Conservation (phyloP, 352 stramenopile genomes). For the Globisporangium megalacanthum region DNA sequence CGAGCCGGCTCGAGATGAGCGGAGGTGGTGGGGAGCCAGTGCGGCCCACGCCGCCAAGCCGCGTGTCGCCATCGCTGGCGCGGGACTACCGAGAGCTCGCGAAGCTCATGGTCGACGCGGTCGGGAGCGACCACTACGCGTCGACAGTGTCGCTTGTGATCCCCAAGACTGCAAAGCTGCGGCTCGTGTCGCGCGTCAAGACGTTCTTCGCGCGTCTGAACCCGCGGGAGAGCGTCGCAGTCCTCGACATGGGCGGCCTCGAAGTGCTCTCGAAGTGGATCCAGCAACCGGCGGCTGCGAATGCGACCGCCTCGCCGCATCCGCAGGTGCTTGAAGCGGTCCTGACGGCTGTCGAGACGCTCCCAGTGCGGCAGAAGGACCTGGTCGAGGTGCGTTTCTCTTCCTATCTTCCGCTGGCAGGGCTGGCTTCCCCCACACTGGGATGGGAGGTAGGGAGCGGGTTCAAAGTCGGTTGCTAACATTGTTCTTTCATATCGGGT, state of each 20-base stretch:
- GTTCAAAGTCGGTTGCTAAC: too few relatives aligned
- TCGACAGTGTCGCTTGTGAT: conserved; percentile 69
- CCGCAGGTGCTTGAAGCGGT: conserved; percentile 64
- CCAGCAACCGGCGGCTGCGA: conserved; percentile 11
- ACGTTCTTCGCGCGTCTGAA: conserved; percentile 64
- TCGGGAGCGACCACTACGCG: conserved; percentile 68
- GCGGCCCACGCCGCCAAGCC: not conserved
- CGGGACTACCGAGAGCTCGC: conserved; percentile 53
- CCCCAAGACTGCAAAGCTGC: conserved; percentile 69
- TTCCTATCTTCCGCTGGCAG: not conserved
- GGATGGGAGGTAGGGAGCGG: too few relatives aligned
- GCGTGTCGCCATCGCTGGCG: conserved; percentile 38
- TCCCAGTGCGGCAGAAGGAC: conserved; percentile 63
- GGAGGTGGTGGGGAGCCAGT: not conserved
- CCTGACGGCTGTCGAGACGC: conserved; percentile 35
- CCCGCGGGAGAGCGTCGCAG: conserved; percentile 35
- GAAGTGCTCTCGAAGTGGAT: conserved; percentile 58
- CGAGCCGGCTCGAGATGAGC: conserved; percentile 37
- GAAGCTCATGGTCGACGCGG: conserved; percentile 65
- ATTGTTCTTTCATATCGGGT: too few relatives aligned
- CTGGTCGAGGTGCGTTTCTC: conserved; percentile 36
- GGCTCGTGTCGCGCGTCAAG: conserved; percentile 66
- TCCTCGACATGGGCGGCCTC: conserved; percentile 60
- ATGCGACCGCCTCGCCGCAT: conserved; percentile 24
- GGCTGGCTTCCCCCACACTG: too few relatives aligned